These are phyloP conservation scores for Xylaria telfairii DNA, from an alignment of 495 filamentous ascomycete species.

Conservation along the genomic window DNA sequence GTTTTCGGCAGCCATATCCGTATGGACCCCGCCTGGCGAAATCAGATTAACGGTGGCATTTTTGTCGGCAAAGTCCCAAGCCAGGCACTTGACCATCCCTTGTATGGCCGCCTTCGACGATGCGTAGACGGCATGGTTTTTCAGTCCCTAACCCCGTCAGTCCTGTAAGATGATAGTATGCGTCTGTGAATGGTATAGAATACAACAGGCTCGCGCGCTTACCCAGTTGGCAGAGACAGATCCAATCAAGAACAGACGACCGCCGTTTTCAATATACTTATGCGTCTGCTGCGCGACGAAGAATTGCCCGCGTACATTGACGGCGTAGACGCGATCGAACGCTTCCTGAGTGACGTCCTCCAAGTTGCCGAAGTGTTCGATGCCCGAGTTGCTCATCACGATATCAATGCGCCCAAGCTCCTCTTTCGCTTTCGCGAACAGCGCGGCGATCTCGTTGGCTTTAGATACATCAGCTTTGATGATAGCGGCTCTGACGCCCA, in stretches of 20 bases:
- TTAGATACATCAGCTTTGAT: conserved; percentile 75
- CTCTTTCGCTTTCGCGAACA: conserved; percentile 66
- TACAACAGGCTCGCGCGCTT: not conserved
- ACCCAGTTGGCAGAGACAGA: conserved; percentile 52
- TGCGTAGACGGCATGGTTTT: conserved; percentile 72
- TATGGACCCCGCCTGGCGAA: conserved; percentile 74
- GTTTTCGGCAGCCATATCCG: conserved; percentile 73
- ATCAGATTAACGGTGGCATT: conserved; percentile 75
- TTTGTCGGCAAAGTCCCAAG: conserved; percentile 68
- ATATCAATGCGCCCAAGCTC: conserved; percentile 73
- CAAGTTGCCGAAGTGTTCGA: conserved; percentile 61
- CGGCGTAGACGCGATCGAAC: conserved; percentile 73
- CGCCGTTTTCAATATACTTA: conserved; percentile 65
- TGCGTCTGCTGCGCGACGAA: conserved; percentile 76
- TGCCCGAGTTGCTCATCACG: conserved; percentile 70
- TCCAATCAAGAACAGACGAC: conserved; percentile 65
- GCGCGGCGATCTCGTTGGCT: conserved; percentile 61
- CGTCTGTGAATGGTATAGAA: too few relatives aligned
- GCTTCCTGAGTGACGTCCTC: conserved; percentile 70
- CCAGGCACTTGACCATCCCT: conserved; percentile 71
- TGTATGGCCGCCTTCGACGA: conserved; percentile 75
- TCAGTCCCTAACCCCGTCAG: conserved; percentile 62
- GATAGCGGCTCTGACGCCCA: conserved; percentile 64
- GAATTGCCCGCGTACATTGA: conserved; percentile 77
- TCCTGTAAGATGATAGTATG: too few relatives aligned